These are phyloP conservation scores for Pleurotus sapidus DNA, from an alignment of 768 basidiomycete genomes.

Conservation along the genomic window DNA sequence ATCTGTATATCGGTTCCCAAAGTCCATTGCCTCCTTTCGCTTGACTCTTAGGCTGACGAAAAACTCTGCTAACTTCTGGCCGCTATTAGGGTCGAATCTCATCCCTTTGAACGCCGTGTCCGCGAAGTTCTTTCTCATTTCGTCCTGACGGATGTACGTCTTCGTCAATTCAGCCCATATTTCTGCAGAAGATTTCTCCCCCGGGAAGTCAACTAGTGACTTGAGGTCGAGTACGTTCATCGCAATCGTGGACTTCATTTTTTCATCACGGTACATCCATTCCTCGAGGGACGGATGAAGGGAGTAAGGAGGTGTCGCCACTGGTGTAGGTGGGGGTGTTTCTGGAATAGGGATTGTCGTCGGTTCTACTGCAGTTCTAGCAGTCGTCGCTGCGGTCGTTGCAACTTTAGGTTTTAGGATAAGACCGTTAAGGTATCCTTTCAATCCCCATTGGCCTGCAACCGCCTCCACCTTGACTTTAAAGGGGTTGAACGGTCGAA, in stretches of 20 bases:
- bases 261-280: slow-evolving; percentile 16
- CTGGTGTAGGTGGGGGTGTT: no score
- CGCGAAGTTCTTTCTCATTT: neutral
- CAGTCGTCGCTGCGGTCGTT: no score
- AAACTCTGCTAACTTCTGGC: neutral
- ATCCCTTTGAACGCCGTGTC: neutral
- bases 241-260: neutral
- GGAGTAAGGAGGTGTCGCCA: no score
- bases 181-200: slow-evolving; percentile 9
- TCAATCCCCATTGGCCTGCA: no score
- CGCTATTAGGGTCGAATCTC: neutral
- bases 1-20: slow-evolving; percentile 13
- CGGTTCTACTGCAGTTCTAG: no score
- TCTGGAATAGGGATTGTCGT: no score
- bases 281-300: slow-evolving; percentile 18
- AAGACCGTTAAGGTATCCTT: no score
- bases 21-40: slow-evolving; percentile 9
- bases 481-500: no score
- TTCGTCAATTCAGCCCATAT: neutral
- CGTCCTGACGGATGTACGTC: neutral
- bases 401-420: no score
- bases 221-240: slow-evolving; percentile 4
- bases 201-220: slow-evolving; percentile 13
- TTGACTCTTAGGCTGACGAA: neutral
- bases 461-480: no score